Percentiles rank a stretch among this genome's conserved stretches.
These are phyloP conservation scores for Plantago major DNA, from an alignment of 257 asterid genomes.

Conservation along the genomic window DNA sequence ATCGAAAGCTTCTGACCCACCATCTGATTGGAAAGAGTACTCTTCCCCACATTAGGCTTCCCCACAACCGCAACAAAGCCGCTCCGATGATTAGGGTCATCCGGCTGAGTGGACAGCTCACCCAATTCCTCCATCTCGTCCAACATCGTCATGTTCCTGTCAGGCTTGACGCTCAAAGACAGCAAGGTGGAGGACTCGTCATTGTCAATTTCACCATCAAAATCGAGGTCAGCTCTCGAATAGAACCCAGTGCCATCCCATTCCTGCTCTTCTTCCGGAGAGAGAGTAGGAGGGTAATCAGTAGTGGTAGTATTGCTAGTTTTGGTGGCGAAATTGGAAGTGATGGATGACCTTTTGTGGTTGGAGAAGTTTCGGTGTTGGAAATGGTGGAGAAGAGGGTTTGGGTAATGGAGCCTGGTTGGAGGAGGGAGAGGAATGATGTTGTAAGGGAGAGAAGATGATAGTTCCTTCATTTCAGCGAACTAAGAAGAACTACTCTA, in stretches of 20 bases:
- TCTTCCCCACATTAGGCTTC: slow-evolving; percentile 92
- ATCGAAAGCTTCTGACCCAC: slow-evolving; percentile 87
- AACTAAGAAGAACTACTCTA: no score
- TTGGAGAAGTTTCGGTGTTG: slow-evolving; percentile 2
- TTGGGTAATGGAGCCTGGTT: slow-evolving; percentile 1
- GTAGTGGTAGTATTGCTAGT: no score
- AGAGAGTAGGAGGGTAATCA: slow-evolving; percentile 3
- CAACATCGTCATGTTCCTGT: slow-evolving; percentile 56
- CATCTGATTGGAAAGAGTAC: slow-evolving; percentile 92
- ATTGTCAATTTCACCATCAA: slow-evolving; percentile 29
- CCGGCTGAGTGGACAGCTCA: slow-evolving; percentile 23
- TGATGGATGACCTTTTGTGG: slow-evolving; percentile 13
- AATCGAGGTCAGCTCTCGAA: slow-evolving; percentile 24
- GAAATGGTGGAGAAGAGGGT: background rate
- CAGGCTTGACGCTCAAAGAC: slow-evolving; percentile 81
- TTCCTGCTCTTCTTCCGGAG: slow-evolving; percentile 20
- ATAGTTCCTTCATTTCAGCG: slow-evolving; percentile 31
- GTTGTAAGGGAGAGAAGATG: slow-evolving; percentile 30
- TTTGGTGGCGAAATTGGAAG: slow-evolving; percentile 7
- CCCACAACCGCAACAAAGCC: slow-evolving; percentile 95
- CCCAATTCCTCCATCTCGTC: slow-evolving; percentile 93
- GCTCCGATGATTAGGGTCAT: slow-evolving; percentile 73
- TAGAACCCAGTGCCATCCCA: slow-evolving; percentile 1
- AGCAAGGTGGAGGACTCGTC: slow-evolving; percentile 41
- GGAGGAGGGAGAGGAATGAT: slow-evolving; percentile 31